Evolutionary conservation across 2,329 filamentous ascomycete species (phyloP), one percentile per base, ranked within the genome.

Genomic region (Calonectria naviculata): DNA sequence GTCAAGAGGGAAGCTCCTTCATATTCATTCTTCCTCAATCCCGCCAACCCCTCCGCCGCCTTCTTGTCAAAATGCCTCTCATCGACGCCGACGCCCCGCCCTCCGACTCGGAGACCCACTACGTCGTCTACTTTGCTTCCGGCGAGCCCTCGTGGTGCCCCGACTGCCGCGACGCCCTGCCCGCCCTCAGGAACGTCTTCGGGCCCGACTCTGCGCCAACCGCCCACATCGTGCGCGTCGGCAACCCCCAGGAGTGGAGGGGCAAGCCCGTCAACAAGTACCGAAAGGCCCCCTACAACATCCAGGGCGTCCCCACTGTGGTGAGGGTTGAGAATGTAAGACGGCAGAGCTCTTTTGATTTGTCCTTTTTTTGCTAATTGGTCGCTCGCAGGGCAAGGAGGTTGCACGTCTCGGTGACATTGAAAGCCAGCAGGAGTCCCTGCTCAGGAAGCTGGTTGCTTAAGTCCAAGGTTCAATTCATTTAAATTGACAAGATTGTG

Each of bases 111-210:
- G 76, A 77, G 68, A 73, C 71, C 46, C 79, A 80, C 68, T 80
- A 80, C 36, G 77, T 80, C 71, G 78, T 79, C 31, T 80, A 80
- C 69, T 80, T 80, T 36, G 79, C 78, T 3, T 80, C 79, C 0
- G 79, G 79, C 13, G 73, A 80, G 24, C 78, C 78, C 5, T 79
- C 78, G 0, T 80, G 78, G 78, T 80, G 78, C 26, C 78, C 78
- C 0, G 78, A 80, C 58, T 80, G 77, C 19, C 72, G 74, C 12
- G 70, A 79, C 54, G 78, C 78, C 0, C 41, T 80, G 6, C 77
- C 78, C 4, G 77, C 76, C 4, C 46, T 80, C 2, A 68, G 75
- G 0, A 71, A 42, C 1, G 79, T 80, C 4, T 80, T 80, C 42
- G 76, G 75, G 0, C 44, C 63, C 2, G 71, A 73, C 1, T 75